Percentiles rank a stretch among this genome's conserved stretches.
Conservation (phyloP, 176 grass and related monocot species). For the Metroxylon sagu region DNA sequence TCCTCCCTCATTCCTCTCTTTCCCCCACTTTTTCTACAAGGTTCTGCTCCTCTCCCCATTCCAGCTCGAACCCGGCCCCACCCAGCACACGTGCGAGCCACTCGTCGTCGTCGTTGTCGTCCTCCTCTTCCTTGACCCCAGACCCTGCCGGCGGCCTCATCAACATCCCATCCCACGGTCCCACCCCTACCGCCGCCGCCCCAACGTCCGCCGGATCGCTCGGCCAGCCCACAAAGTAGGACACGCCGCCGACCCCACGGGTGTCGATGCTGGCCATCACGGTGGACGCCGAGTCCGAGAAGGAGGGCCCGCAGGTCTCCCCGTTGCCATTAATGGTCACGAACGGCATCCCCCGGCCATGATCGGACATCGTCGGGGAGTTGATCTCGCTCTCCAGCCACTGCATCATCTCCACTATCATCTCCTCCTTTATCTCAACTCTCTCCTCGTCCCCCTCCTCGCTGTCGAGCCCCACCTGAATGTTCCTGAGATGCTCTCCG, state of each 20-base stretch:
- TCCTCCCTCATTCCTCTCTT: too few relatives aligned
- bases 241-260: conserved; percentile 9
- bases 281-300: conserved; percentile 55
- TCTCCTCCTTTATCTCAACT: conserved; percentile 37
- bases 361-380: neutral
- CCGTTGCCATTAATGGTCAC: conserved; percentile 77
- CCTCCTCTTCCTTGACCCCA: neutral
- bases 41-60: too few relatives aligned
- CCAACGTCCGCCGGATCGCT: too few relatives aligned
- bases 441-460: conserved; percentile 8
- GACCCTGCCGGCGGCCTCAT: conserved; percentile 22
- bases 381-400: conserved; percentile 70
- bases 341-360: conserved; percentile 17
- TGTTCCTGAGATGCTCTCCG: neutral
- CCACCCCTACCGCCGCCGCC: too few relatives aligned
- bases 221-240: conserved; percentile 5
- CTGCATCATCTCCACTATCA: conserved; percentile 61
- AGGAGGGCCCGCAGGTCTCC: conserved; percentile 89
- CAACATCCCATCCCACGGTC: conserved; percentile 3
- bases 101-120: conserved; percentile 10
- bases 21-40: too few relatives aligned
- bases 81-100: conserved; percentile 38
- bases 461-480: neutral
- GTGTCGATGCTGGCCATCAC: conserved; percentile 90
- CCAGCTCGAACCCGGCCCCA: conserved; percentile 10